Evolutionary conservation across 768 basidiomycete species (phyloP).

Genomic region (Amanita fuliginea): DNA sequence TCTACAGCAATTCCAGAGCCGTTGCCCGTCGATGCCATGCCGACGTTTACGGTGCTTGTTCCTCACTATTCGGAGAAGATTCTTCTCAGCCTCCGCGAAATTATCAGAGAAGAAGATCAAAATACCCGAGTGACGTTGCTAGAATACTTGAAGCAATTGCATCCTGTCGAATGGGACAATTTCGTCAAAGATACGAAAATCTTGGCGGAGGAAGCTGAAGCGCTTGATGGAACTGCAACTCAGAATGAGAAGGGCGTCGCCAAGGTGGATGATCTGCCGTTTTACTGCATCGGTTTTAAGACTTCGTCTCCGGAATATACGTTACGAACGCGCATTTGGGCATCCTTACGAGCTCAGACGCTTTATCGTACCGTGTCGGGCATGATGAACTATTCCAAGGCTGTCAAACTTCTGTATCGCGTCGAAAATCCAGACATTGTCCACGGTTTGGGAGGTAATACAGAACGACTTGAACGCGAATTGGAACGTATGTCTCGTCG

Average conservation of each 20-base stretch:
- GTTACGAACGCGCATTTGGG: constrained; percentile 98
- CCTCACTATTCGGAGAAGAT: constrained; percentile 99
- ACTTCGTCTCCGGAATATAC: constrained; percentile 98
- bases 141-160: constrained; percentile 97
- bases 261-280: constrained; percentile 89
- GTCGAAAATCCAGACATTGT: constrained; percentile 99
- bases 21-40: constrained; percentile 96
- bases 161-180: constrained; percentile 99
- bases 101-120: constrained; percentile 95
- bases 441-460: constrained; percentile 92
- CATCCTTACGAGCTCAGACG: constrained; percentile 94
- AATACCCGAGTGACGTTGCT: constrained; percentile 94
- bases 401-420: constrained; percentile 96
- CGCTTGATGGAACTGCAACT: constrained; percentile 40
- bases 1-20: constrained; percentile 94
- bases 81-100: constrained; percentile 89
- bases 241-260: constrained; percentile 59
- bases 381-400: constrained; percentile 99
- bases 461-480: constrained; percentile 91
- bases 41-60: constrained; percentile 98
- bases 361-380: constrained; percentile 98
- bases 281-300: constrained; percentile 99
- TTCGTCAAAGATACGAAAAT: constrained; percentile 99
- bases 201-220: constrained; percentile 78
- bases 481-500: constrained; percentile 93